Conservation (phyloP, 2,329 filamentous ascomycete species). For the Venturia aucupariae region DNA sequence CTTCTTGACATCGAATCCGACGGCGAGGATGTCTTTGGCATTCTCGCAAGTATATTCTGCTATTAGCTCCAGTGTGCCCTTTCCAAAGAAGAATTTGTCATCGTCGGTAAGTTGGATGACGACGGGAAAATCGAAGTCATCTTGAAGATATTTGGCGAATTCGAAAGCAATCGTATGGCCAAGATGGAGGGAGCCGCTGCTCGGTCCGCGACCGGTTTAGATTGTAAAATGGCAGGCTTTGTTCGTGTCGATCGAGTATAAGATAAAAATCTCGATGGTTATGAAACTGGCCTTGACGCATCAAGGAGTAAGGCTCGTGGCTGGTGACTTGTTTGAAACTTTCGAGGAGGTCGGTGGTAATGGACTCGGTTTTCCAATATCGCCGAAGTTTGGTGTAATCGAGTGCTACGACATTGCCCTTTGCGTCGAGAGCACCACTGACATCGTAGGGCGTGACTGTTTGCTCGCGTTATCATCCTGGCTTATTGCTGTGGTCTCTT, state of each 20-base stretch:
- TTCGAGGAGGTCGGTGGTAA: too few species aligned
- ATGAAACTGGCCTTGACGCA: slow-evolving; percentile 35
- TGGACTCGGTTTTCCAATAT: too few species aligned
- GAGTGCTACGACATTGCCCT: too few species aligned
- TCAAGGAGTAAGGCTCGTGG: too few species aligned
- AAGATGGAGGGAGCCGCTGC: slow-evolving; percentile 75
- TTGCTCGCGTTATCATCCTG: background rate
- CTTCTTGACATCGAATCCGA: slow-evolving; percentile 80
- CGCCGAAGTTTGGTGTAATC: too few species aligned
- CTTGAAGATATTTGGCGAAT: slow-evolving; percentile 46
- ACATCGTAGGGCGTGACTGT: too few species aligned
- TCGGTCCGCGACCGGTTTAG: slow-evolving; percentile 81
- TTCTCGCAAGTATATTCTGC: slow-evolving; percentile 56
- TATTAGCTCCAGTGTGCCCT: slow-evolving; percentile 44
- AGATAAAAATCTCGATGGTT: slow-evolving; percentile 72
- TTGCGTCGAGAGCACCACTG: too few species aligned
- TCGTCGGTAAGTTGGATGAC: slow-evolving; percentile 66
- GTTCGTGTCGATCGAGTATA: slow-evolving; percentile 78
- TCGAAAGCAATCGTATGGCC: slow-evolving; percentile 74
- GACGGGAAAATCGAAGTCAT: too few species aligned
- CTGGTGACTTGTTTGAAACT: too few species aligned
- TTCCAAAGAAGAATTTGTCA: slow-evolving; percentile 43
- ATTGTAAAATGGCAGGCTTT: slow-evolving; percentile 81
- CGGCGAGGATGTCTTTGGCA: slow-evolving; percentile 60
- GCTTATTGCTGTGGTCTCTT: background rate